Base-by-base conservation (phyloP, 2,329 filamentous ascomycete species). In the Colletotrichum simmondsii region DNA sequence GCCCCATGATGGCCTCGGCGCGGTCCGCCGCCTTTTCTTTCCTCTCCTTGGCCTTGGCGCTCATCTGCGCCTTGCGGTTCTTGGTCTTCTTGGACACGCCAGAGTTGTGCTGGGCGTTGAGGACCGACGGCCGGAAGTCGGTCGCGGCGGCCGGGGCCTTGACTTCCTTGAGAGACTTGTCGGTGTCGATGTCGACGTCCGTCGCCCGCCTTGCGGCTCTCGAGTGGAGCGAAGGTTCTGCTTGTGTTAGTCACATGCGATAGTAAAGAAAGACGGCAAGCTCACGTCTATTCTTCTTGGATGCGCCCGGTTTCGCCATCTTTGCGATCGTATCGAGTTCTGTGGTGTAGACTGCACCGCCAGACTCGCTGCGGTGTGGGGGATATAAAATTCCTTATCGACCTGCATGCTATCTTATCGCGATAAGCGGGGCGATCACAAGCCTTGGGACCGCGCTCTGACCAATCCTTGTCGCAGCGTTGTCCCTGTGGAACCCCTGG, bases 161-260 rank as follows among this genome's bases (percentile, higher is more conserved):
- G 71, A 88, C 82, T 49, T 90, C 84, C 79, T 92, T 93, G 26
- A 94, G 86, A 7, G 92, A 93, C 83, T 93, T 93, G 86, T 94
- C 92, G 56, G 90, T 89, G 82, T 93, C 84, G 81, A 94, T 91
- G 77, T 91, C 87, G 30, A 93, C 92, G 4, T 92, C 93, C 19
- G 90, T 90, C 59, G 91, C 93, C 75, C 94, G 91, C 79, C 93
- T 90, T 53, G 93, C 92, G 71, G 92, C 93, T 75, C 94, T 92
- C 65, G 94, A 95, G 84, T 92, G 93, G 71, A 91, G 82, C 5
- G 93, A 94, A 52, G 87, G 86, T 67, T 85, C 91, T 93, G 79
- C 8, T 30, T 24, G 49, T 57, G 75, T 78, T 58, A 79, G 75
- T 22, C 3, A 37, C 5, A 28, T 2, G 11, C 2, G 10, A 32